Conservation (phyloP, 306 rosid species). For the Astragalus membranaceus region DNA sequence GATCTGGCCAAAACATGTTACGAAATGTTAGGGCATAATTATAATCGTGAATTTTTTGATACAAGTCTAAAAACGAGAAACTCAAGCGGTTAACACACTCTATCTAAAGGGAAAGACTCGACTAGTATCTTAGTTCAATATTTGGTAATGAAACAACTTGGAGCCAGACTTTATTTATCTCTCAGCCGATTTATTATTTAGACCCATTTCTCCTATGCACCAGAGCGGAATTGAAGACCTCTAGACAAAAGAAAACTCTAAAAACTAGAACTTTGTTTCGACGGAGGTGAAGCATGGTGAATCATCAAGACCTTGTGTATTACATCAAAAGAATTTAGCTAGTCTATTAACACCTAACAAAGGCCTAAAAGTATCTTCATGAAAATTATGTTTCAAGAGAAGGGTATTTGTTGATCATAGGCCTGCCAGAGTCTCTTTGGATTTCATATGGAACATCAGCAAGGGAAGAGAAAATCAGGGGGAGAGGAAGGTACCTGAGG, state of each 20-base stretch:
- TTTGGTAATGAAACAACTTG: no score
- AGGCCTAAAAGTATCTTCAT: background rate
- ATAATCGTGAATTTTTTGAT: background rate
- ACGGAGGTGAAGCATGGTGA: background rate
- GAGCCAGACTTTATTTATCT: no score
- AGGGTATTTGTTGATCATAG: background rate
- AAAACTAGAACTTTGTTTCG: background rate
- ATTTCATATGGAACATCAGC: background rate
- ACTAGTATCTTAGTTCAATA: no score
- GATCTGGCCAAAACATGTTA: background rate
- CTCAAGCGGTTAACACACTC: no score
- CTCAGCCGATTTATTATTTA: no score
- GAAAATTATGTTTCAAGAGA: background rate
- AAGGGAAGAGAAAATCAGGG: background rate
- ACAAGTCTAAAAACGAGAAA: background rate
- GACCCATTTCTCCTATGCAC: no score
- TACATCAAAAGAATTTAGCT: no score
- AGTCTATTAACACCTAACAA: background rate
- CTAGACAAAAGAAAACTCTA: no score
- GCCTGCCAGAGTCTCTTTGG: background rate
- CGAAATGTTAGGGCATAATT: background rate
- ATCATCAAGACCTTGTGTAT: background rate
- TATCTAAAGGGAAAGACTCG: no score
- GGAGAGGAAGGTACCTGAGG: conserved; percentile 46
- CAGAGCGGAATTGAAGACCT: no score